Conservation (phyloP, 768 basidiomycete genomes). For the Suillus clintonianus region DNA sequence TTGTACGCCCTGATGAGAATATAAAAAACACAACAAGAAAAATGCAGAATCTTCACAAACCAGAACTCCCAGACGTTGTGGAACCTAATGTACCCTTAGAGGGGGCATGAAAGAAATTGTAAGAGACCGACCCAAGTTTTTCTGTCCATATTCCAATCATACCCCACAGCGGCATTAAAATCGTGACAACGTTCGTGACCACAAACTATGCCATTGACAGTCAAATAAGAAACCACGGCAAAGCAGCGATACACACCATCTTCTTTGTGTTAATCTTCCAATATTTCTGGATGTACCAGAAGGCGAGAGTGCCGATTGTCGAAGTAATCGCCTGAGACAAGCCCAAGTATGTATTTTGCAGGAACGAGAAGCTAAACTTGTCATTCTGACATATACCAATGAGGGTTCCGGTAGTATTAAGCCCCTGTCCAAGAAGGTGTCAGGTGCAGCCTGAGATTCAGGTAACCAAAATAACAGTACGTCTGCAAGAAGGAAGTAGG, state of each 20-base stretch:
- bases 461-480: slow-evolving; percentile 39
- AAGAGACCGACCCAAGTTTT: slow-evolving; percentile 56
- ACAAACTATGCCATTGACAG: slow-evolving; percentile 51
- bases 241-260: slow-evolving; percentile 54
- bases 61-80: slow-evolving; percentile 90
- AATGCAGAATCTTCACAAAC: slow-evolving; percentile 35
- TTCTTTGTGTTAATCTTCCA: slow-evolving; percentile 80
- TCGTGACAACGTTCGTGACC: slow-evolving; percentile 73
- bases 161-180: slow-evolving; percentile 83
- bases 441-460: not conserved
- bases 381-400: slow-evolving; percentile 79
- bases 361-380: slow-evolving; percentile 78
- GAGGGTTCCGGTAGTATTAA: slow-evolving; percentile 79
- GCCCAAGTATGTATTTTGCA: slow-evolving; percentile 79
- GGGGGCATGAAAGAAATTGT: not conserved
- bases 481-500: slow-evolving; percentile 80
- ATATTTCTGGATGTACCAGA: slow-evolving; percentile 82
- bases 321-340: slow-evolving; percentile 76
- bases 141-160: slow-evolving; percentile 84
- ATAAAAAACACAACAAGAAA: not conserved
- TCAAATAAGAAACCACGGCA: slow-evolving; percentile 14
- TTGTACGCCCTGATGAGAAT: slow-evolving; percentile 67
- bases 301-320: slow-evolving; percentile 68
- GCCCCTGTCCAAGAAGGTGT: slow-evolving; percentile 48
- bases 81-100: slow-evolving; percentile 43